Evolutionary conservation across 768 basidiomycete genomes (phyloP), one percentile per base, ranked within the genome.

Genomic region (Boletus tomentosulus): DNA sequence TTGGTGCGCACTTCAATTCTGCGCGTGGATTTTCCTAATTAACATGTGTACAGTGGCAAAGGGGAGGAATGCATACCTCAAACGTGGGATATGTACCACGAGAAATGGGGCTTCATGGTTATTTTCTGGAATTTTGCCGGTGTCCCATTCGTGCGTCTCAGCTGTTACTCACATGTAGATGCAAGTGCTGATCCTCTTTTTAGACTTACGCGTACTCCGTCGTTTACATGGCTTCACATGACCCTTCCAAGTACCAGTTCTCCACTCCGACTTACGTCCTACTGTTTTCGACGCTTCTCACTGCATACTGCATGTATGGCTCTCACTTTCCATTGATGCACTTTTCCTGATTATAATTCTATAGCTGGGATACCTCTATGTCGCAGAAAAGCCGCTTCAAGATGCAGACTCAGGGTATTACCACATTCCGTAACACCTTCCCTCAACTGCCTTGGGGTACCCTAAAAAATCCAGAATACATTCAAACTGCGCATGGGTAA

Each of bases 1-100:
- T 44, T 98, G 93, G 86, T 89, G 61, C 43, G 78, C 62, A 5
- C 38, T 10, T 46, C 41, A 24, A 38, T 31, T 34, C 50, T 27
- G 6, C 38, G 9, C 12, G 1, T 13, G 6, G 3, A 24, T 56
- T n/a, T 25, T 15, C 3, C 59, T 8, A 34, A 55, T 52, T 51
- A 51, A 55, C 30, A 13, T 4, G 13, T 52, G 33, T 38, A 33
- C 53, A 90, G 89, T 65, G 89, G 82, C 56, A 97, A 97, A 70
- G 94, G 89, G 39, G 94, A 96, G 64, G 93, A 96, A 65, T 93
- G 90, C 63, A 93, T 95, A 57, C 92, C 92, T 6, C 92, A 96
- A 71, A 95, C 93, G 2, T 98, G 97, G 96, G 97, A 98, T 64
- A 99, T 99, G 92, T 97, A 86, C 76, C 92, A 96, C 63, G 96